Percentiles rank a stretch among this genome's conserved stretches.
phyloP scores from a whole-genome alignment of 2,329 filamentous ascomycete species.

The Diplodia corticola region DNA sequence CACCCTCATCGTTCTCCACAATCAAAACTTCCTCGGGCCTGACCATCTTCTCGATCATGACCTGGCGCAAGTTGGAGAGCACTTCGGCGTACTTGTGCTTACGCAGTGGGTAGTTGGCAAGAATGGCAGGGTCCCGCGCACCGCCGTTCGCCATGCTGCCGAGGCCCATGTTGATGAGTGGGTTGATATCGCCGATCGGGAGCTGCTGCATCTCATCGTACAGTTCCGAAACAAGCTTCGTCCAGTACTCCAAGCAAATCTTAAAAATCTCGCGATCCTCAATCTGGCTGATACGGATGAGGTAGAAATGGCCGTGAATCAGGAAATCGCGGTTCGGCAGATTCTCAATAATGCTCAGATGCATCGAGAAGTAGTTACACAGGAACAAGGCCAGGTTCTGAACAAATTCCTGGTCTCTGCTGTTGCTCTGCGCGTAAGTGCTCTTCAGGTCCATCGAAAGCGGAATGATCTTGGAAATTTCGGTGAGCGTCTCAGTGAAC shows the following conservation, averaged over 20 bases:
- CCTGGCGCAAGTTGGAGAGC: slow-evolving; percentile 86
- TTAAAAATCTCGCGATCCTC: slow-evolving; percentile 99
- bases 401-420: slow-evolving; percentile 93
- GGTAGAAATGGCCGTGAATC: slow-evolving; percentile 94
- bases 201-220: slow-evolving; percentile 99
- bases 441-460: slow-evolving; percentile 85
- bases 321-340: slow-evolving; percentile 93
- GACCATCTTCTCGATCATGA: slow-evolving; percentile 99
- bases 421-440: slow-evolving; percentile 89
- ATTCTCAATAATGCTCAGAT: slow-evolving; percentile 87
- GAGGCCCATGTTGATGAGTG: slow-evolving; percentile 76
- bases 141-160: slow-evolving; percentile 71
- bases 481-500: slow-evolving; percentile 95
- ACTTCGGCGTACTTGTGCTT: slow-evolving; percentile 99
- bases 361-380: slow-evolving; percentile 94
- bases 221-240: slow-evolving; percentile 93
- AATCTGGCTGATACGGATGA: slow-evolving; percentile 97
- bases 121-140: slow-evolving; percentile 78
- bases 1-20: slow-evolving; percentile 99
- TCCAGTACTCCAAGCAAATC: slow-evolving; percentile 99
- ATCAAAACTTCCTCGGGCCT: slow-evolving; percentile 96
- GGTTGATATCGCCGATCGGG: slow-evolving; percentile 89
- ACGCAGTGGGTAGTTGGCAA: slow-evolving; percentile 86
- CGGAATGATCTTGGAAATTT: slow-evolving; percentile 90
- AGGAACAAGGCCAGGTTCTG: slow-evolving; percentile 95